phyloP scores from a whole-genome alignment of 2,329 filamentous ascomycete species.

The Setomelanomma holmii region DNA sequence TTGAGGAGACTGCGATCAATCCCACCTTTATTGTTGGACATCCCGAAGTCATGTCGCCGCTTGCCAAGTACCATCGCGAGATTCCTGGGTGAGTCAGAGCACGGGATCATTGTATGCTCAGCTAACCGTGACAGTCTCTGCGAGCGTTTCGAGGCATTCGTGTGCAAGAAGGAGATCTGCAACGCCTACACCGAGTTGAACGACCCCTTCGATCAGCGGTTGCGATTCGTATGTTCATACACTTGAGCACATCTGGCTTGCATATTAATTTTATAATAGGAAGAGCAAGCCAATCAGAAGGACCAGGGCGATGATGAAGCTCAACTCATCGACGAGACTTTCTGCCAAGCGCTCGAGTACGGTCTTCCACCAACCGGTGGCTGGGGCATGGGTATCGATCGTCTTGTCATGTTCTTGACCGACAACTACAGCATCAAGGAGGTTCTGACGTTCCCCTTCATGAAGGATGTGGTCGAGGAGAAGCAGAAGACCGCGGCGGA shows the following conservation, averaged over 20 bases:
- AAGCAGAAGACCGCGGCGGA: constrained; percentile 64
- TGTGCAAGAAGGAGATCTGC: constrained; percentile 95
- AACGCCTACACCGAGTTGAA: constrained; percentile 99
- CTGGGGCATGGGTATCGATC: constrained; percentile 96
- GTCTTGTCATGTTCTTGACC: constrained; percentile 93
- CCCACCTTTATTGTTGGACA: constrained; percentile 92
- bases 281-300: constrained; percentile 93
- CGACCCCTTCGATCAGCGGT: constrained; percentile 91
- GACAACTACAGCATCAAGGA: constrained; percentile 97
- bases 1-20: constrained; percentile 92
- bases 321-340: constrained; percentile 94
- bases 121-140: constrained; percentile 64
- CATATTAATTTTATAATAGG: constrained; percentile 15
- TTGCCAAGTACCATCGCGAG: constrained; percentile 92
- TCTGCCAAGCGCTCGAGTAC: constrained; percentile 88
- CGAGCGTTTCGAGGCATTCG: constrained; percentile 97
- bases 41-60: constrained; percentile 85
- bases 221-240: constrained; percentile 61
- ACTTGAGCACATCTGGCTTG: background rate
- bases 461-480: constrained; percentile 72
- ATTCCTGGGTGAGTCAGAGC: constrained; percentile 63
- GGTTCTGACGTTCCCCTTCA: constrained; percentile 95
- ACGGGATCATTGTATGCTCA: background rate
- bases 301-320: constrained; percentile 96
- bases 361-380: constrained; percentile 89